Base-by-base conservation (phyloP, 2,329 filamentous ascomycete genomes). In the Fusarium metavorans region DNA sequence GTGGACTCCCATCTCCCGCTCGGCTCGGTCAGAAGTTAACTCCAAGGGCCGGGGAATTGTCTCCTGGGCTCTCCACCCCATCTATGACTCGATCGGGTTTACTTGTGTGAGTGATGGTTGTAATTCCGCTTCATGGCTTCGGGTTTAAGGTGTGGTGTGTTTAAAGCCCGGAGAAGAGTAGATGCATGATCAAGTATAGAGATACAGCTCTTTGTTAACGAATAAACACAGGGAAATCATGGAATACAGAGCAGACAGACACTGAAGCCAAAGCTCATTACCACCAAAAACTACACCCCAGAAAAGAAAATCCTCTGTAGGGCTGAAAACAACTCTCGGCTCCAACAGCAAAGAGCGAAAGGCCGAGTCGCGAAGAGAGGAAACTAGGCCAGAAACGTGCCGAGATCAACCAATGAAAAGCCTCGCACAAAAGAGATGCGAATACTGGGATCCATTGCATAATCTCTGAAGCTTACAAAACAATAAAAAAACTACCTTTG, bases 291-390 rank as follows among this genome's bases (percentile, higher is more conserved):
- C 58, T 57, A 27, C 59, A 16, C 6, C 14, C 48, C 18, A 52
- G 25, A 10, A n/a, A 30, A 9, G 25, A 10, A n/a, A 30, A 9
- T 30, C 60, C 48, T 52, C 27, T 52, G 27, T 62, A 70, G 56
- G 58, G 71, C 74, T 67, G 61, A 58, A 25, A n/a, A 48, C 48
- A 18, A 52, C 32, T 70, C 67, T 77, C 73, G 66, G 62, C 63
- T 32, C 50, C 58, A 67, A 70, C 67, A 77, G 61, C 77, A 72
- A 78, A 76, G 65, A 54, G 34, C 58, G 41, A 74, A 74, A 74
- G 64, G 70, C 77, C 77, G 75, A 79, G 72, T 54, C 74, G 76
- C 77, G 76, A 77, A 67, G 3, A 32, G 30, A 20, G 65, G 63
- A 35, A 16, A 20, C 66, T 62, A 25, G 66, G 61, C 67, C 30